Conservation (phyloP, 2,329 filamentous ascomycete species). For the Geosmithia morbida region DNA sequence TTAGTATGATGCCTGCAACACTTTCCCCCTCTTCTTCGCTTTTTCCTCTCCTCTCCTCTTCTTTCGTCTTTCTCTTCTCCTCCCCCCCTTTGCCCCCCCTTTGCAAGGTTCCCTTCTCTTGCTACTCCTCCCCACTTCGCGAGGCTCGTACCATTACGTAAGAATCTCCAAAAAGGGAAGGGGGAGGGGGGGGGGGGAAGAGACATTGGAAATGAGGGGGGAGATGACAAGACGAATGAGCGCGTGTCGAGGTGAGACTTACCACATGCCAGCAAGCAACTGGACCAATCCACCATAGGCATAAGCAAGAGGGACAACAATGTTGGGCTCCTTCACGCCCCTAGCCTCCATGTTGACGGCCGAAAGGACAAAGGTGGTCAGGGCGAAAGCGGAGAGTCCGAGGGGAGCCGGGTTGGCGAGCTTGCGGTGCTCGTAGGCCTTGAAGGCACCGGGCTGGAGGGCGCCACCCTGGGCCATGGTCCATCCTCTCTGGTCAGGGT, state of each 20-base stretch:
- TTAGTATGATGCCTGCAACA: too few species aligned
- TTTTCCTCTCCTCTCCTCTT: neutral
- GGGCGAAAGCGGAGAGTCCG: conserved; percentile 63
- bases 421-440: conserved; percentile 46
- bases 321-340: conserved; percentile 43
- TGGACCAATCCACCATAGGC: conserved; percentile 70
- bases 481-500: neutral
- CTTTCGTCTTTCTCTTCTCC: neutral
- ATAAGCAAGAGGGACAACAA: conserved; percentile 55
- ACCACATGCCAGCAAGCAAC: conserved; percentile 78
- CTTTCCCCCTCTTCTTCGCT: neutral
- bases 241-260: conserved; percentile 18
- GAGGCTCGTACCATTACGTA: too few species aligned
- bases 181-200: too few species aligned
- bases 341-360: conserved; percentile 56
- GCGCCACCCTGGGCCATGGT: neutral
- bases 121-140: too few species aligned
- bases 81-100: neutral
- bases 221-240: neutral
- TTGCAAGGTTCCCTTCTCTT: too few species aligned
- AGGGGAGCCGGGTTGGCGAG: conserved; percentile 70
- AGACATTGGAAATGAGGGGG: neutral
- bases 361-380: conserved; percentile 71
- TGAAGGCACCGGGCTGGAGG: neutral
- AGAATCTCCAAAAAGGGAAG: too few species aligned